Base-by-base conservation (phyloP, 768 basidiomycete species). In the Rhodocollybia butyracea region DNA sequence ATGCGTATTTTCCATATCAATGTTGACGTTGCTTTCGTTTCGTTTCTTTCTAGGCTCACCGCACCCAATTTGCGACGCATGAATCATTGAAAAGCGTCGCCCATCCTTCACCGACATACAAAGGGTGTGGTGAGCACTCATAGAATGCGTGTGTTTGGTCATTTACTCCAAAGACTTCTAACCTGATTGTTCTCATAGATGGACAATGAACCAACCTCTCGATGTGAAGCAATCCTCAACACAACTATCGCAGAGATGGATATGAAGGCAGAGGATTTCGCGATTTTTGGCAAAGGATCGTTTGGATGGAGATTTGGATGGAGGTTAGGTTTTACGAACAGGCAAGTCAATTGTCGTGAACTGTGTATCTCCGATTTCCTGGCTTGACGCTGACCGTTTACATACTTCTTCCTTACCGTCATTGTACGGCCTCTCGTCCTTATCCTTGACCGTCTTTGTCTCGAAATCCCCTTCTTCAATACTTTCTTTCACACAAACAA, bases 221-320 rank as follows among this genome's bases (percentile, higher is more conserved):
- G 92, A 19, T 93, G 89, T 66, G 48, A 95, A 70, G 93, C 92
- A 0, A 89, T 93, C 6, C 72, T 95, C 27, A 94, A 94, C 66
- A 85, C 84, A 7, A 93, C 91, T 2, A 86, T 92, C 84, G 89
- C 92, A 1, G 91, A 94, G 73, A 84, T 94, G 76, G 88, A 90
- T 46, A 83, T 79, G 67, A 89, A 91, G 66, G 64, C 68, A 6
- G 87, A 89, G 63, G 89, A 92, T 60, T 84, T 93, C 57, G 68
- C 73, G 15, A 69, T n/a, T 65, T 1, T 59, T 89, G 13, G 71
- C 82, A 3, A 81, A 74, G 56, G 86, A 87, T 36, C 85, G 90
- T 64, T 77, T 94, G 2, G 89, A 92, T 59, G 86, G 84, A n/a
- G n/a, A n/a, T n/a, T n/a, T n/a, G n/a, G n/a, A n/a, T n/a, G 6